Percentiles rank a stretch among this genome's conserved stretches.
Conservation (phyloP, 495 filamentous ascomycete genomes). For the Thermochaetoides thermophila region DNA sequence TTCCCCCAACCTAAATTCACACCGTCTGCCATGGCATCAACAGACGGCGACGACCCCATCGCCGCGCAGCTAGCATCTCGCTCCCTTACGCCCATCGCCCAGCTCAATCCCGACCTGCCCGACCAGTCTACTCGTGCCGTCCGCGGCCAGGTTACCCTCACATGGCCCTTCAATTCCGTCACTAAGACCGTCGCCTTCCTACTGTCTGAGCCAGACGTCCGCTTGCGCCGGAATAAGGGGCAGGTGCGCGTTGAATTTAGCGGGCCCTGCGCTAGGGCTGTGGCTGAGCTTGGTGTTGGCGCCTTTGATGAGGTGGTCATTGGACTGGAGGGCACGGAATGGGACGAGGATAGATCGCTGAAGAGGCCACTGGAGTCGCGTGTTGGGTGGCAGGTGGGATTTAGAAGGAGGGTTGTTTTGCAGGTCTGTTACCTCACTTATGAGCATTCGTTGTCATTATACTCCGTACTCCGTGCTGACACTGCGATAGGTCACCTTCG, state of each 20-base stretch:
- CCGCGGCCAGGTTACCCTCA: constrained; percentile 58
- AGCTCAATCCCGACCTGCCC: constrained; percentile 43
- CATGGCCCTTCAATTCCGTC: constrained; percentile 83
- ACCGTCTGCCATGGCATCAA: constrained; percentile 17
- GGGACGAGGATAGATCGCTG: constrained; percentile 34
- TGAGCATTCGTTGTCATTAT: no score
- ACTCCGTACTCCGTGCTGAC: no score
- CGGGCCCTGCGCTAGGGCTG: constrained; percentile 54
- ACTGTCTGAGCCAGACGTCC: constrained; percentile 75
- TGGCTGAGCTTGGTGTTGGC: constrained; percentile 48
- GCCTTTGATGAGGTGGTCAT: constrained; percentile 65
- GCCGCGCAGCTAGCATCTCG: constrained; percentile 9
- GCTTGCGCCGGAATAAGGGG: constrained; percentile 60
- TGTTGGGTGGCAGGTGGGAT: constrained; percentile 60
- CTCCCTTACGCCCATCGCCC: constrained; percentile 40
- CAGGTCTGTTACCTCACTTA: constrained; percentile 37
- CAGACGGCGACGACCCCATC: constrained; percentile 1
- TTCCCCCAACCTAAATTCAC: no score
- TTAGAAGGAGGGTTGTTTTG: constrained; percentile 40
- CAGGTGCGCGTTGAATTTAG: constrained; percentile 72
- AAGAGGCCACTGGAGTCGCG: constrained; percentile 49
- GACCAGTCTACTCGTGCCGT: constrained; percentile 22
- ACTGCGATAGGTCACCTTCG: constrained; percentile 14
- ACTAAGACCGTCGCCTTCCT: constrained; percentile 56
- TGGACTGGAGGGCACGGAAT: constrained; percentile 49